phyloP scores from a whole-genome alignment of 116 monocot genomes.

The Dioscorea cayenensis region DNA sequence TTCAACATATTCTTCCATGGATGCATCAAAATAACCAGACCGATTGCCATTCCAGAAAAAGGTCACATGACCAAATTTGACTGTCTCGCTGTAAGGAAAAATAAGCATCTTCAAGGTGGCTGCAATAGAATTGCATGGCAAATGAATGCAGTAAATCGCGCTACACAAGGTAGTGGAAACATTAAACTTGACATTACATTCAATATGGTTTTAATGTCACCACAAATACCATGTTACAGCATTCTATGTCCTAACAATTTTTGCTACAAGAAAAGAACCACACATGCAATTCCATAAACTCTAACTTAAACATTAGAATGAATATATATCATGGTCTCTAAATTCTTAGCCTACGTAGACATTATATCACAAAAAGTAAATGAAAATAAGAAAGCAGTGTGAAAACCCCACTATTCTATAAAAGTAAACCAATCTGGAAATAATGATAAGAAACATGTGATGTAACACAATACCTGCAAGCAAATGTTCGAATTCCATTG shows the following conservation, averaged over 20 bases:
- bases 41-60: conserved; percentile 99
- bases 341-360: no score
- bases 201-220: no score
- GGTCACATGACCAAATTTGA: conserved; percentile 99
- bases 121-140: no score
- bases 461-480: conserved; percentile 69
- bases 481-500: conserved; percentile 88
- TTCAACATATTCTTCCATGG: conserved; percentile 94
- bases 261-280: no score
- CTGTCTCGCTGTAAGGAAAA: conserved; percentile 73
- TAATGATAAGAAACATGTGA: not conserved
- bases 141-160: no score
- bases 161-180: no score
- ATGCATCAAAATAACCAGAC: conserved; percentile 76
- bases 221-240: no score
- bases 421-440: not conserved
- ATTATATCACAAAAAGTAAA: not conserved
- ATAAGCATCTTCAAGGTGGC: not conserved
- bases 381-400: not conserved
- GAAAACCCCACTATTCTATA: not conserved
- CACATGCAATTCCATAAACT: no score
- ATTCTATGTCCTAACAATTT: no score
- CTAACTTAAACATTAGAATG: no score
- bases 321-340: no score
- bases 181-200: no score